Base-by-base conservation (phyloP, 2,329 filamentous ascomycete genomes). In the Polytolypa hystricis region DNA sequence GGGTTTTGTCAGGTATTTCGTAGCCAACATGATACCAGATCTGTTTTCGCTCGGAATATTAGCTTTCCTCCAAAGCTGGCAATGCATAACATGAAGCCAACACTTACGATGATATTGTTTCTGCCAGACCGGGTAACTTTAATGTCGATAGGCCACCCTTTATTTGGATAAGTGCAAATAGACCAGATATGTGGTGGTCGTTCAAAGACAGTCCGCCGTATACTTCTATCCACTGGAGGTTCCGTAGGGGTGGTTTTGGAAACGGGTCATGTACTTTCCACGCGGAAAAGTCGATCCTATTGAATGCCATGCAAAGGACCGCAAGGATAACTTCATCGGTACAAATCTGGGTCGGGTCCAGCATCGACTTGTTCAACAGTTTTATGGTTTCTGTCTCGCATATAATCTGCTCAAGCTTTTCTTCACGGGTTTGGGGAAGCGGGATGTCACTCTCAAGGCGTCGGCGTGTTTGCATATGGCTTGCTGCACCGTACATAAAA, bases 31-130 rank as follows among this genome's bases (percentile, higher is more conserved):
- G 25, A 53, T 43, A 9, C 40, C 45, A 7, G 47, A 46, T 26
- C 50, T 47, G 30, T 5, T 15, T 15, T 6, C n/a, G n/a, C n/a
- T n/a, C n/a, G n/a, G n/a, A n/a, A n/a, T n/a, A n/a, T n/a, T n/a
- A n/a, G n/a, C n/a, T n/a, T n/a, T n/a, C n/a, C n/a, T n/a, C n/a
- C n/a, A n/a, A n/a, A n/a, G n/a, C n/a, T n/a, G n/a, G n/a, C n/a
- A n/a, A n/a, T n/a, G n/a, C n/a, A n/a, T n/a, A n/a, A n/a, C n/a
- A n/a, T n/a, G n/a, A n/a, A n/a, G n/a, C n/a, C n/a, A n/a, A 5
- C 14, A 47, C 55, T 42, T 51, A 62, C 58, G 58, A 60, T n/a
- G 53, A 58, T 17, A 65, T 45, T 0, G 55, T 53, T 21, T 57
- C 48, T 5, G 56, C 53, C 18, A 64, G 39, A 3, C 61, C 60